Evolutionary conservation across 192 early-diverging fungal genomes (phyloP).

Genomic region (Anaeromyces robustus): DNA sequence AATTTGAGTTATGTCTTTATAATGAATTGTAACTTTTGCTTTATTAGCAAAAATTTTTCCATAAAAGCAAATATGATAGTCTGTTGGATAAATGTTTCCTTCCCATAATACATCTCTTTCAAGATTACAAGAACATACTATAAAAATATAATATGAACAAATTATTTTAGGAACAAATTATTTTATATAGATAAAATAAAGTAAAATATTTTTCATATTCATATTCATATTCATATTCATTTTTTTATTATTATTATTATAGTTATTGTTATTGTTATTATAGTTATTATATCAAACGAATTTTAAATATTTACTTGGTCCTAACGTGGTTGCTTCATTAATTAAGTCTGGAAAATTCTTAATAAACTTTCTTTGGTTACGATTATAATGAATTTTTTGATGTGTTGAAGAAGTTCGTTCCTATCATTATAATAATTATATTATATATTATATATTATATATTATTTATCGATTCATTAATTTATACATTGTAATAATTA

Average conservation of each 20-base stretch:
- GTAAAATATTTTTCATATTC: too few species aligned
- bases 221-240: too few species aligned
- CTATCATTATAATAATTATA: neutral
- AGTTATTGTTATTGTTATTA: too few species aligned
- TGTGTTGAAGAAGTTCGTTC: neutral
- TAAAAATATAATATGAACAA: too few species aligned
- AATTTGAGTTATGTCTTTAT: slow-evolving; percentile 17
- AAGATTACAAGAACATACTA: slow-evolving; percentile 20
- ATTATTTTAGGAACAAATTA: too few species aligned
- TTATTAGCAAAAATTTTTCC: slow-evolving; percentile 32
- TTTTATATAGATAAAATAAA: too few species aligned
- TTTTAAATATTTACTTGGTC: neutral
- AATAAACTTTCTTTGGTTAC: neutral
- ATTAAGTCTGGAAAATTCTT: neutral
- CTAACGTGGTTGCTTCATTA: neutral
- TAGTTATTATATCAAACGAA: too few species aligned
- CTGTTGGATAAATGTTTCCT: slow-evolving; percentile 28
- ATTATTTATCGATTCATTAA: too few species aligned
- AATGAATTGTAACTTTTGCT: slow-evolving; percentile 23
- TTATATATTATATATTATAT: too few species aligned
- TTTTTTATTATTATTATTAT: too few species aligned
- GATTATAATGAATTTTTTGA: neutral
- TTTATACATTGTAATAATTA: too few species aligned
- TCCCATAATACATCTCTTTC: slow-evolving; percentile 39
- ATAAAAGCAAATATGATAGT: slow-evolving; percentile 28